A percentile compares a stretch with the other conserved stretches of the same genome.
phyloP scores from a whole-genome alignment of 768 basidiomycete genomes.

The Rhizopogon salebrosus region DNA sequence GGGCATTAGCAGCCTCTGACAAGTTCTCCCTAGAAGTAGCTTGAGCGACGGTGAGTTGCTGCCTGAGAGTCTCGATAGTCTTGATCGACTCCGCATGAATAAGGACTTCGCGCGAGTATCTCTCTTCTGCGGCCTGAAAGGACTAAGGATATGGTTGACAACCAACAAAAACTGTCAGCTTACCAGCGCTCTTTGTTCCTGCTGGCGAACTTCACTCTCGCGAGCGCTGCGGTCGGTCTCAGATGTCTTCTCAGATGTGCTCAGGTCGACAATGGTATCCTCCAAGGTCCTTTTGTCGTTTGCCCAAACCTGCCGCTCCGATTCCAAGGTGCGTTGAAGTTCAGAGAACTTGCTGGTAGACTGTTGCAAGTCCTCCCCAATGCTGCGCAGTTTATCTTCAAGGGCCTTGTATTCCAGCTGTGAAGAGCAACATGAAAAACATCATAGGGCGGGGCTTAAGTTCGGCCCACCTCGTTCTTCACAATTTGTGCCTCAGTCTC shows the following conservation, averaged over 20 bases:
- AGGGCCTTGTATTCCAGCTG: slow-evolving; percentile 64
- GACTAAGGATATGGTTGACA: not conserved
- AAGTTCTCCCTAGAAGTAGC: slow-evolving; percentile 51
- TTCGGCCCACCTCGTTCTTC: slow-evolving; percentile 57
- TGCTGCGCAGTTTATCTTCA: slow-evolving; percentile 52
- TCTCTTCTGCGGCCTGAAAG: slow-evolving; percentile 65
- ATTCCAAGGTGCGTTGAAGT: slow-evolving; percentile 60
- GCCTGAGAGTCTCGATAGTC: slow-evolving; percentile 55
- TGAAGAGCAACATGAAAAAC: not conserved
- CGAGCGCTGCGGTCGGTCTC: slow-evolving; percentile 59
- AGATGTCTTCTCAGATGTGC: slow-evolving; percentile 62
- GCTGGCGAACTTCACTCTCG: slow-evolving; percentile 59
- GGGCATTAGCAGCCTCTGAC: slow-evolving; percentile 66
- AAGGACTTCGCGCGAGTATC: slow-evolving; percentile 77
- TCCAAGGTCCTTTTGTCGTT: slow-evolving; percentile 81
- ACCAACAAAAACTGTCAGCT: slow-evolving; percentile 3
- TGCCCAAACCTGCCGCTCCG: slow-evolving; percentile 64
- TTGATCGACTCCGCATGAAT: slow-evolving; percentile 86
- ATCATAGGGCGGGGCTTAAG: not conserved
- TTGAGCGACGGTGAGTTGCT: slow-evolving; percentile 52
- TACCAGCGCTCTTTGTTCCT: slow-evolving; percentile 70
- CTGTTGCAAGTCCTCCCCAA: slow-evolving; percentile 50
- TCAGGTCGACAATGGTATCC: slow-evolving; percentile 77
- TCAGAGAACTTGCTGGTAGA: slow-evolving; percentile 47
- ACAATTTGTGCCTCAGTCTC: slow-evolving; percentile 67